A percentile compares a stretch with the other conserved stretches of the same genome.
phyloP scores from a whole-genome alignment of 31 red algal genomes.

The Bonnemaisonia californica region DNA sequence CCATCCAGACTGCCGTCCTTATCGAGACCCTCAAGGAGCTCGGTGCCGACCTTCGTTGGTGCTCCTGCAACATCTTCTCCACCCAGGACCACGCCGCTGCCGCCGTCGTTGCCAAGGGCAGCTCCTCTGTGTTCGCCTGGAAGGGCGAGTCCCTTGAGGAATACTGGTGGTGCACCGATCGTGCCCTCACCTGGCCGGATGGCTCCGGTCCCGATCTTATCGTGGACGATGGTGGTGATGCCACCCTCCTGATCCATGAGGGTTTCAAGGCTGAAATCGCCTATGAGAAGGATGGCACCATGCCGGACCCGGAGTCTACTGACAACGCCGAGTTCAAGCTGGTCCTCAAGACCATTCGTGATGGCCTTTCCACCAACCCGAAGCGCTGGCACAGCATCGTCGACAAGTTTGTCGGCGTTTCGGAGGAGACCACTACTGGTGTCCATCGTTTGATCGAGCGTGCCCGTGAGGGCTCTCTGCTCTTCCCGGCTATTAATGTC shows the following conservation, averaged over 20 bases:
- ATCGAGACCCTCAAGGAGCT: conserved; percentile 98
- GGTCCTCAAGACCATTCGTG: conserved; percentile 83
- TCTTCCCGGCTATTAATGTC: conserved; percentile 99
- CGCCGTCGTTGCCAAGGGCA: conserved; percentile 75
- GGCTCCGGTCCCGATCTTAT: conserved; percentile 91
- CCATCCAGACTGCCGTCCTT: conserved; percentile 97
- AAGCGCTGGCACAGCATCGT: conserved; percentile 83
- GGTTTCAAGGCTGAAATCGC: conserved; percentile 93
- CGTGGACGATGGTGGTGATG: conserved; percentile 98
- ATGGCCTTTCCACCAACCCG: conserved; percentile 73
- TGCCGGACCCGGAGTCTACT: conserved; percentile 88
- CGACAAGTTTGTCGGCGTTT: conserved; percentile 88
- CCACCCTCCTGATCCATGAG: conserved; percentile 94
- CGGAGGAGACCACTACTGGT: conserved; percentile 99
- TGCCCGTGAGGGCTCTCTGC: conserved; percentile 83
- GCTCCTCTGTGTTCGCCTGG: conserved; percentile 90
- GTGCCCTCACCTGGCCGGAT: conserved; percentile 88
- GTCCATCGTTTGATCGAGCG: conserved; percentile 88
- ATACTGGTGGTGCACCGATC: conserved; percentile 98
- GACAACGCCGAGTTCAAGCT: conserved; percentile 87
- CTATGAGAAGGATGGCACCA: conserved; percentile 76
- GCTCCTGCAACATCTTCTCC: conserved; percentile 98
- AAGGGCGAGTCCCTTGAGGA: conserved; percentile 96
- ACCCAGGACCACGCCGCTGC: conserved; percentile 98
- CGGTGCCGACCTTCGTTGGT: conserved; percentile 95